A percentile compares a stretch with the other conserved stretches of the same genome.
Evolutionary conservation across 2,329 filamentous ascomycete genomes (phyloP).

Genomic region (Helminthosporium solani): DNA sequence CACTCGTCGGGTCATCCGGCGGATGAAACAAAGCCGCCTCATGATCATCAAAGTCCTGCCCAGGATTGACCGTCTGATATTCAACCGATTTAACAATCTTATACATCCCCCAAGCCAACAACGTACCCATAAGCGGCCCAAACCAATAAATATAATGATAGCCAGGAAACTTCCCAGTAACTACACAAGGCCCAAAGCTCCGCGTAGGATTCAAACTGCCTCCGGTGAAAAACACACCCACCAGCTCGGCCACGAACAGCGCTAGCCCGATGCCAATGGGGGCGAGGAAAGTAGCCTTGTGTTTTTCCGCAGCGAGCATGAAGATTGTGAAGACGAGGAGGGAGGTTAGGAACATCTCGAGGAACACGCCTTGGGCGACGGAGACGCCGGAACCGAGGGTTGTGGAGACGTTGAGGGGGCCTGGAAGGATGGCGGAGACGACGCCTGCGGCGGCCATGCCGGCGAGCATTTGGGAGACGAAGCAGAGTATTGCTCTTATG

Average conservation of each 20-base stretch:
- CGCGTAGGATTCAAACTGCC: slow-evolving; percentile 46
- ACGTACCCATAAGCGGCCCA: slow-evolving; percentile 38
- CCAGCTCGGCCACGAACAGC: slow-evolving; percentile 63
- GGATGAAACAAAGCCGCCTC: slow-evolving; percentile 36
- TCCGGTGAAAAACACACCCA: slow-evolving; percentile 49
- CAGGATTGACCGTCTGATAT: slow-evolving; percentile 46
- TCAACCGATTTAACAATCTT: slow-evolving; percentile 44
- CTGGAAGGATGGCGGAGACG: slow-evolving; percentile 38
- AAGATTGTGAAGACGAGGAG: slow-evolving; percentile 46
- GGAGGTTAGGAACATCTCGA: slow-evolving; percentile 44
- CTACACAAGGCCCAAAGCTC: slow-evolving; percentile 45
- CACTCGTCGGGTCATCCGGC: slow-evolving; percentile 24
- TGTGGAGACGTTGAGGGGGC: slow-evolving; percentile 37
- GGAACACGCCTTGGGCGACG: slow-evolving; percentile 38
- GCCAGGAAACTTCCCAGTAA: slow-evolving; percentile 37
- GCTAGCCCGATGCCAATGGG: slow-evolving; percentile 71
- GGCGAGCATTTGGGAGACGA: slow-evolving; percentile 39
- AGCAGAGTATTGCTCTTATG: slow-evolving; percentile 32
- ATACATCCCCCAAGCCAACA: slow-evolving; percentile 43
- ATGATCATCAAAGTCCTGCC: slow-evolving; percentile 43
- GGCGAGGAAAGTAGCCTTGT: slow-evolving; percentile 69
- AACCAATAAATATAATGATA: slow-evolving; percentile 50
- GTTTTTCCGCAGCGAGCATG: slow-evolving; percentile 72
- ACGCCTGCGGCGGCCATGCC: slow-evolving; percentile 41
- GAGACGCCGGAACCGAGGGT: slow-evolving; percentile 36